These are phyloP conservation scores for Aspergillus homomorphus DNA, from an alignment of 495 filamentous ascomycete genomes.

Conservation along the genomic window DNA sequence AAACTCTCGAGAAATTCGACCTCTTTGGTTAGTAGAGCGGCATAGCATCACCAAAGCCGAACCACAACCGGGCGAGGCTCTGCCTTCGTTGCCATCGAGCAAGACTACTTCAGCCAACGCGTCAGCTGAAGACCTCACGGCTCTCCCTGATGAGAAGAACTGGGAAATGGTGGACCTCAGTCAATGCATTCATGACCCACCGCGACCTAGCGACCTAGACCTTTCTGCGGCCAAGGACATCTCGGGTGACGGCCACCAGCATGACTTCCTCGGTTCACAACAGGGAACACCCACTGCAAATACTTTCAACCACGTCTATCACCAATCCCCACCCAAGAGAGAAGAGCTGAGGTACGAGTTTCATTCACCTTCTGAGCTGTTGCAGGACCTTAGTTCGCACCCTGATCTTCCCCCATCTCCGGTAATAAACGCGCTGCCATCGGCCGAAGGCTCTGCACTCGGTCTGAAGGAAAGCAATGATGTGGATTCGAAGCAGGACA, in stretches of 20 bases:
- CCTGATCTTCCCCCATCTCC: slow-evolving; percentile 30
- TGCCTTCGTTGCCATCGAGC: slow-evolving; percentile 52
- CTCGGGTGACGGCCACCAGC: neutral
- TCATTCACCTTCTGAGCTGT: slow-evolving; percentile 45
- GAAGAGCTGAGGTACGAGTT: slow-evolving; percentile 45
- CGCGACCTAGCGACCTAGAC: slow-evolving; percentile 19
- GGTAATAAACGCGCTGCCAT: slow-evolving; percentile 29
- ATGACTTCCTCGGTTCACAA: slow-evolving; percentile 35
- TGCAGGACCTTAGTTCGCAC: slow-evolving; percentile 33
- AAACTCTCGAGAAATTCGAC: slow-evolving; percentile 46
- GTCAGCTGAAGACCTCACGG: slow-evolving; percentile 42
- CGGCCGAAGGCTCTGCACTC: slow-evolving; percentile 36
- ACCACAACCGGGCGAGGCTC: slow-evolving; percentile 31
- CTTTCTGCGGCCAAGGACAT: slow-evolving; percentile 23
- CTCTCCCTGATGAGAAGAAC: slow-evolving; percentile 28
- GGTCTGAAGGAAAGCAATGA: slow-evolving; percentile 21
- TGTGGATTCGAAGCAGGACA: slow-evolving; percentile 11
- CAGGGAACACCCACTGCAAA: slow-evolving; percentile 37
- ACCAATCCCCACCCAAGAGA: slow-evolving; percentile 15
- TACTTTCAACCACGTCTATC: slow-evolving; percentile 14
- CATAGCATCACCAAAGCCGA: slow-evolving; percentile 43
- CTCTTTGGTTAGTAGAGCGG: slow-evolving; percentile 49
- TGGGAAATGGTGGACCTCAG: slow-evolving; percentile 34
- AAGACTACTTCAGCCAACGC: slow-evolving; percentile 43
- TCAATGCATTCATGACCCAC: slow-evolving; percentile 20